These are phyloP conservation scores for Pseudozyma thailandica DNA, from an alignment of 1,284 basidiomycete species.

Conservation along the genomic window DNA sequence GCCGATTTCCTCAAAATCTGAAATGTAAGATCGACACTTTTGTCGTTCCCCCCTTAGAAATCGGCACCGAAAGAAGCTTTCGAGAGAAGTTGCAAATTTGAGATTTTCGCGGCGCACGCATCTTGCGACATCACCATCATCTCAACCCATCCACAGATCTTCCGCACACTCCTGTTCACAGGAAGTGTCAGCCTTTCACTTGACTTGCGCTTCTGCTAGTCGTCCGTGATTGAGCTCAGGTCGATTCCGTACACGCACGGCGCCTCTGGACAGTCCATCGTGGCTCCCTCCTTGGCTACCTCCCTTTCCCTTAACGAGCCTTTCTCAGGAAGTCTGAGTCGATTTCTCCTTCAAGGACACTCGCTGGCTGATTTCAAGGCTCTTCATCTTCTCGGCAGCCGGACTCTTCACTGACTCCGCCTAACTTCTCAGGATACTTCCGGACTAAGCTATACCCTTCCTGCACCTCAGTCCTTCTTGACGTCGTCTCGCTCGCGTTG, in stretches of 20 bases:
- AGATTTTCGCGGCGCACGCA: slow-evolving; percentile 11
- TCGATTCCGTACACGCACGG: not conserved
- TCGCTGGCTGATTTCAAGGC: too few species aligned
- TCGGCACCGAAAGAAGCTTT: slow-evolving; percentile 29
- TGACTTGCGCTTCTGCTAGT: slow-evolving; percentile 7
- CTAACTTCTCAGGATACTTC: too few species aligned
- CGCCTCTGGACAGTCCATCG: too few species aligned
- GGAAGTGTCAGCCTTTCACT: not conserved
- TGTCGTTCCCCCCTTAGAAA: not conserved
- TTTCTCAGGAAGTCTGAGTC: too few species aligned
- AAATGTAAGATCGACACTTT: slow-evolving; percentile 18
- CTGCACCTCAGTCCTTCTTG: not conserved
- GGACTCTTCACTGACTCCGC: too few species aligned
- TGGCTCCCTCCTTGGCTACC: too few species aligned
- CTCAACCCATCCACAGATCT: slow-evolving; percentile 4
- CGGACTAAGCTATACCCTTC: not conserved
- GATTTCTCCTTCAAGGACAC: too few species aligned
- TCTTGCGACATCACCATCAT: slow-evolving; percentile 38
- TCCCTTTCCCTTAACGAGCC: too few species aligned
- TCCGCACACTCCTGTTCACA: not conserved
- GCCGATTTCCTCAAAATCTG: not conserved
- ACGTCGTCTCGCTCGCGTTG: not conserved
- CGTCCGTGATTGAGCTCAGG: slow-evolving; percentile 4
- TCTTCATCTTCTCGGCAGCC: too few species aligned
- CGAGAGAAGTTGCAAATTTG: slow-evolving; percentile 23